Evolutionary conservation across 129 eudicot genomes (phyloP).

Genomic region (Flaveria linearis): DNA sequence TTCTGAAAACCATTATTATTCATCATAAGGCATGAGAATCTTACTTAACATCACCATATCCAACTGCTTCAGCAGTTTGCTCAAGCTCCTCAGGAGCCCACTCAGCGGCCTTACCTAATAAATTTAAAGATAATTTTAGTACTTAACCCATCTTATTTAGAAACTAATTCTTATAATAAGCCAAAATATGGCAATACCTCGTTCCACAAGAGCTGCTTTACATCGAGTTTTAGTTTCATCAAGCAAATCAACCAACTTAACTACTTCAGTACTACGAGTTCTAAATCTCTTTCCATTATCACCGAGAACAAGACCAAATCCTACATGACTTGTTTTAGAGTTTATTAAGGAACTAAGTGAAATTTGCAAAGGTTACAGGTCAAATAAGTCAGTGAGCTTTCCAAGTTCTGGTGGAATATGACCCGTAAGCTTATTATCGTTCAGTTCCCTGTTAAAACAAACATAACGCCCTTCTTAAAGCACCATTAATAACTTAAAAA

Average conservation of each 20-base stretch:
- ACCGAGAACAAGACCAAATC: no score
- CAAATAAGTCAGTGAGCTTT: no score
- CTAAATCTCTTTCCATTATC: no score
- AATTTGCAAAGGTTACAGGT: no score
- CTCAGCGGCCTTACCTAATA: constrained; percentile 70
- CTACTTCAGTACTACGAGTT: constrained; percentile 94
- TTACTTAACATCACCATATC: constrained; percentile 33
- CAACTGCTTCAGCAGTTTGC: constrained; percentile 89
- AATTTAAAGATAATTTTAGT: background rate
- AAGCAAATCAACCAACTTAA: constrained; percentile 80
- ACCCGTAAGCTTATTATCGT: no score
- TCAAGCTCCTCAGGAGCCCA: constrained; percentile 89
- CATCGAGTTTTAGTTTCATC: constrained; percentile 92
- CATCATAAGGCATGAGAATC: constrained; percentile 27
- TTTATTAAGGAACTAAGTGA: no score
- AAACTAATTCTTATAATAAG: background rate
- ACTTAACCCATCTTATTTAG: background rate
- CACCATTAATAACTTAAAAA: no score
- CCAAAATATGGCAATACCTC: constrained; percentile 50
- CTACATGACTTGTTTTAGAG: no score
- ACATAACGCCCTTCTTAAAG: no score
- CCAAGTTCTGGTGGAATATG: no score
- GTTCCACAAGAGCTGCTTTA: constrained; percentile 70
- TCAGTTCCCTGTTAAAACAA: no score
- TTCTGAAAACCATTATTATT: background rate